Evolutionary conservation across 257 asterid genomes (phyloP).

Genomic region (Ehretia macrophylla): DNA sequence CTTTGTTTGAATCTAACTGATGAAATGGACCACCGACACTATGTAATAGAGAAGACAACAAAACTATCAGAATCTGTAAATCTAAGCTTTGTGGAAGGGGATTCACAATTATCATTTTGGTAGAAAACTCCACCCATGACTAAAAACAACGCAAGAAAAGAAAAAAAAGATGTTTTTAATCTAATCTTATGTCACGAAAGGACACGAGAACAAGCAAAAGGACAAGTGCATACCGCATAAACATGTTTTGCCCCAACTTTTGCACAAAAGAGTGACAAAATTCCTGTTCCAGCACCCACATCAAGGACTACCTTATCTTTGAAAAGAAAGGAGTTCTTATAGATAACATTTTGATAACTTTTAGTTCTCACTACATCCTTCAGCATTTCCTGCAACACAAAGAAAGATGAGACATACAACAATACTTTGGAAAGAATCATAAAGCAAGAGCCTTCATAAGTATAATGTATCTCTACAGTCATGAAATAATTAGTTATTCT

Average conservation of each 20-base stretch:
- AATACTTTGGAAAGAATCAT: background rate
- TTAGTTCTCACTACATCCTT: slow-evolving; percentile 87
- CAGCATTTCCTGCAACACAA: slow-evolving; percentile 77
- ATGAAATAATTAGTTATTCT: too few species aligned
- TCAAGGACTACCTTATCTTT: slow-evolving; percentile 93
- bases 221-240: slow-evolving; percentile 39
- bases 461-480: too few species aligned
- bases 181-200: too few species aligned
- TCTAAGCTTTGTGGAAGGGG: too few species aligned
- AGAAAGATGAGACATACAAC: slow-evolving; percentile 2
- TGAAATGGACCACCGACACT: too few species aligned
- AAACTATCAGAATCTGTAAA: too few species aligned
- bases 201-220: background rate
- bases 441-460: background rate
- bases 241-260: slow-evolving; percentile 89
- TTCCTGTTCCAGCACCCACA: slow-evolving; percentile 99
- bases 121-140: too few species aligned
- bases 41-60: too few species aligned
- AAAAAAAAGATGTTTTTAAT: too few species aligned
- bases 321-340: slow-evolving; percentile 78
- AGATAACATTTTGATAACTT: slow-evolving; percentile 85
- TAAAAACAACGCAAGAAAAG: too few species aligned
- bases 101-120: too few species aligned
- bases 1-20: too few species aligned
- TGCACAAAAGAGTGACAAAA: slow-evolving; percentile 95